A percentile compares a stretch with the other conserved stretches of the same genome.
Evolutionary conservation across 768 basidiomycete species (phyloP).

Genomic region (Podaxis rugospora): DNA sequence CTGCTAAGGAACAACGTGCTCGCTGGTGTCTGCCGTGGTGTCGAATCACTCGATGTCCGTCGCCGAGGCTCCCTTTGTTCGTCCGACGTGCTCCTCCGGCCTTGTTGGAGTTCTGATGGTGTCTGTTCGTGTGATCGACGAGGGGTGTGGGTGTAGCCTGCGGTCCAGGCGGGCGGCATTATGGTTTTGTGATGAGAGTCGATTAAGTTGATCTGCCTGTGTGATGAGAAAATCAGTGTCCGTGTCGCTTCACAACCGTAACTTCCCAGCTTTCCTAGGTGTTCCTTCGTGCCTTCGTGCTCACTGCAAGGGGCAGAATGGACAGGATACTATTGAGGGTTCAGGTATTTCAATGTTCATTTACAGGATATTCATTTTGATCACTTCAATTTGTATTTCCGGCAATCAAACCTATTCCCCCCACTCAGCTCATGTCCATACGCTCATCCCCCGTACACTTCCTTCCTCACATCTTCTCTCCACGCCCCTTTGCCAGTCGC

Average conservation of each 20-base stretch:
- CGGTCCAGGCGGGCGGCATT: constrained; percentile 19
- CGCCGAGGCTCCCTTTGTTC: constrained; percentile 28
- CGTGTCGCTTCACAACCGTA: neutral
- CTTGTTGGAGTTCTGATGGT: constrained; percentile 22
- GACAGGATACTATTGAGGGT: neutral
- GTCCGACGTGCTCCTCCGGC: constrained; percentile 31
- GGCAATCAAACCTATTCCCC: neutral
- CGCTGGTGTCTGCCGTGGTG: constrained; percentile 42
- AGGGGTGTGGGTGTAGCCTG: constrained; percentile 28
- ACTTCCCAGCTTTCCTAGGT: neutral
- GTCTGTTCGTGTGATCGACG: constrained; percentile 38
- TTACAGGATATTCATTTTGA: too few species aligned
- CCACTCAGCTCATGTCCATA: constrained; percentile 4
- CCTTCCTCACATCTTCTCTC: neutral
- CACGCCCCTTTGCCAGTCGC: constrained; percentile 12
- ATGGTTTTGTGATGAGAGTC: neutral
- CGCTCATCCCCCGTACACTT: neutral
- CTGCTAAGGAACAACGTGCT: constrained; percentile 31
- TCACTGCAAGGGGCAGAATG: too few species aligned
- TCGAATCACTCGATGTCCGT: constrained; percentile 46
- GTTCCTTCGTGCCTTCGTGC: too few species aligned
- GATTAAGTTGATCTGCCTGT: neutral
- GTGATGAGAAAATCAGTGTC: neutral
- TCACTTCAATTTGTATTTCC: neutral
- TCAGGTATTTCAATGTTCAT: neutral